Evolutionary conservation across 306 rosid species (phyloP).

Genomic region (Malus sieversii): DNA sequence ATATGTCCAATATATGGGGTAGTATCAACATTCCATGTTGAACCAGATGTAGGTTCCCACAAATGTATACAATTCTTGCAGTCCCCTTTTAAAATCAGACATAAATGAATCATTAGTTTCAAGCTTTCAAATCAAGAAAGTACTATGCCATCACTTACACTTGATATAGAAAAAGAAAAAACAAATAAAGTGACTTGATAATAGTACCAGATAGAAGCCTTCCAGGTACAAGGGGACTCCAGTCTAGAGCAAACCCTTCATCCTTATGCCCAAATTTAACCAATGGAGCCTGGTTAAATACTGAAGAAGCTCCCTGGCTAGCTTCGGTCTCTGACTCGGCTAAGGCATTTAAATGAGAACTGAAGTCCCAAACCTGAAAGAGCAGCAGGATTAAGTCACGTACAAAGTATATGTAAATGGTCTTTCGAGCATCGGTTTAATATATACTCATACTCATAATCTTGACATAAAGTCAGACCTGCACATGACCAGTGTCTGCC

Average conservation of each 20-base stretch:
- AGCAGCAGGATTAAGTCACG: neutral
- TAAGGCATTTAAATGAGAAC: conserved; percentile 70
- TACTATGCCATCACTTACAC: neutral
- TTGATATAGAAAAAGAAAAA: neutral
- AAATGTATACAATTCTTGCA: conserved; percentile 63
- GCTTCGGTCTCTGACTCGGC: conserved; percentile 66
- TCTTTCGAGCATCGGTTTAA: neutral
- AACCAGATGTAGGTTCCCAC: conserved; percentile 80
- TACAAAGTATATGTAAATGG: neutral
- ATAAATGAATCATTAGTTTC: conserved; percentile 4
- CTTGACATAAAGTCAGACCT: conserved; percentile 42
- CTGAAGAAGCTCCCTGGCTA: conserved; percentile 60
- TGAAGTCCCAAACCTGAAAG: conserved; percentile 81
- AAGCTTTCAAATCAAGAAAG: neutral
- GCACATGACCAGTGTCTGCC: conserved; percentile 76
- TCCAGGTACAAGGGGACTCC: conserved; percentile 76
- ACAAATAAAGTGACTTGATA: neutral
- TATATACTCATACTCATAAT: neutral
- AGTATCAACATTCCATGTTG: conserved; percentile 64
- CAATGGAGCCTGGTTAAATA: conserved; percentile 60
- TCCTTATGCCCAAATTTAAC: conserved; percentile 60
- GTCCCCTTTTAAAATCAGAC: conserved; percentile 53
- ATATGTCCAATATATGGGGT: conserved; percentile 69
- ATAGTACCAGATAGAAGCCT: conserved; percentile 75
- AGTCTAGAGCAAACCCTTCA: conserved; percentile 91